phyloP scores from a whole-genome alignment of 352 stramenopile species.

The Phytophthora multivora region DNA sequence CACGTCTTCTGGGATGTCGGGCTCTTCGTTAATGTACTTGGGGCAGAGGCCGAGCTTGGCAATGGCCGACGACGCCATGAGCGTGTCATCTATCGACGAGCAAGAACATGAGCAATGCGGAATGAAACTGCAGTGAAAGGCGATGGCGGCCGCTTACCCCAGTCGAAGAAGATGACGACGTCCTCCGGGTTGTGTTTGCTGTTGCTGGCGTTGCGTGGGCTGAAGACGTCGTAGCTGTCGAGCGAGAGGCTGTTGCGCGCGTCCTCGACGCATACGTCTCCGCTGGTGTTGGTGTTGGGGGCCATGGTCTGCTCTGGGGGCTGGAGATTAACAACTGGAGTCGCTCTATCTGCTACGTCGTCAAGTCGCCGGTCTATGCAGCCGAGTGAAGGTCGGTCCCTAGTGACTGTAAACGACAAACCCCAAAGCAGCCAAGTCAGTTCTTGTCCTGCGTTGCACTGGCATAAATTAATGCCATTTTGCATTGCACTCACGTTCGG shows the following conservation, averaged over 20 bases:
- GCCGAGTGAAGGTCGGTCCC: constrained; percentile 20
- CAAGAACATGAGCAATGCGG: constrained; percentile 10
- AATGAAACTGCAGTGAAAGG: constrained; percentile 3
- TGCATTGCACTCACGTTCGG: constrained; percentile 25
- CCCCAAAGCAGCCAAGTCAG: not conserved
- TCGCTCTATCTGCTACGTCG: constrained; percentile 19
- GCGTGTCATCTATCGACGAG: constrained; percentile 64
- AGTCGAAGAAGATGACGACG: constrained; percentile 87
- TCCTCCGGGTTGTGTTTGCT: constrained; percentile 56
- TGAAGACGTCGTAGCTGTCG: constrained; percentile 59
- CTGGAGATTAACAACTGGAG: constrained; percentile 1
- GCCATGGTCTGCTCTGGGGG: constrained; percentile 40
- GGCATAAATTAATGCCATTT: too few species aligned
- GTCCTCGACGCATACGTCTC: constrained; percentile 73
- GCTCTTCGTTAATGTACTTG: constrained; percentile 89
- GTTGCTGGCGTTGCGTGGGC: constrained; percentile 22
- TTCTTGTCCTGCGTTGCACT: too few species aligned
- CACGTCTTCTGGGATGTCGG: constrained; percentile 73
- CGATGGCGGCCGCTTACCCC: constrained; percentile 50
- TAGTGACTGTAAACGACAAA: constrained; percentile 27
- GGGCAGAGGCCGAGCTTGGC: constrained; percentile 79
- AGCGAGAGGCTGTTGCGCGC: constrained; percentile 51
- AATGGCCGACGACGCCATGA: constrained; percentile 83
- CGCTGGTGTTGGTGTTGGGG: constrained; percentile 59
- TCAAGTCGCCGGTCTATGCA: constrained; percentile 22